phyloP scores from a whole-genome alignment of 306 rosid genomes.

The Acacia acuminata region DNA sequence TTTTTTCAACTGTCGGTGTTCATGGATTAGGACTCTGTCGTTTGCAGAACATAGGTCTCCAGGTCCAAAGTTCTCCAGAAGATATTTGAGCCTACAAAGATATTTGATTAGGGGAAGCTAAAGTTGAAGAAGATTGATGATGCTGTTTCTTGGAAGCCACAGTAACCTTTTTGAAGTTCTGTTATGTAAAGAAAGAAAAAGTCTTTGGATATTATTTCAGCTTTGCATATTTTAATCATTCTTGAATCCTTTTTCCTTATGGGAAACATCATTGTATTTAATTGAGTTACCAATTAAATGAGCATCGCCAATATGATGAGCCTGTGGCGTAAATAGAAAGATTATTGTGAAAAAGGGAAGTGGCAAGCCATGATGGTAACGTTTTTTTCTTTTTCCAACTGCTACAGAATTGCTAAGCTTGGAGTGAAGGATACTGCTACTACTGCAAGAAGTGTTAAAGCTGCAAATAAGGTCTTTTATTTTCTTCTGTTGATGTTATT shows the following conservation, averaged over 20 bases:
- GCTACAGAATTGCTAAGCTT: slow-evolving; percentile 7
- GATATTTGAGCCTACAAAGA: background rate
- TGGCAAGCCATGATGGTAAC: slow-evolving; percentile 33
- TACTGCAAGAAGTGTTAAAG: slow-evolving; percentile 29
- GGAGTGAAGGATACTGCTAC: slow-evolving; percentile 28
- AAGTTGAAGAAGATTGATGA: background rate
- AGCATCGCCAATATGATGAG: slow-evolving; percentile 43
- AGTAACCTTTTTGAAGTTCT: background rate
- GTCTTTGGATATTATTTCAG: slow-evolving; percentile 26
- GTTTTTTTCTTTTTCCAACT: background rate
- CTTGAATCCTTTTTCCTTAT: slow-evolving; percentile 16
- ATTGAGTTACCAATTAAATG: slow-evolving; percentile 25
- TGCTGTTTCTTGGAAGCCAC: slow-evolving; percentile 19
- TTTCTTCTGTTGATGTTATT: slow-evolving; percentile 27
- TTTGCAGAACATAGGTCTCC: slow-evolving; percentile 1
- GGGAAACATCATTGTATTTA: slow-evolving; percentile 41
- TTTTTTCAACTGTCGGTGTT: background rate
- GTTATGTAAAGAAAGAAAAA: slow-evolving; percentile 4
- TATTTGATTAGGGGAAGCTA: background rate
- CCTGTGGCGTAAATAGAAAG: slow-evolving; percentile 58
- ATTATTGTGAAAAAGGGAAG: slow-evolving; percentile 22
- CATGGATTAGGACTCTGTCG: background rate
- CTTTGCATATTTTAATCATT: slow-evolving; percentile 42
- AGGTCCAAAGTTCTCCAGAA: slow-evolving; percentile 13
- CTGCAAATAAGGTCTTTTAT: slow-evolving; percentile 14